These are phyloP conservation scores for Pinus albicaulis DNA, from an alignment of 75 land plant genomes.

Conservation along the genomic window DNA sequence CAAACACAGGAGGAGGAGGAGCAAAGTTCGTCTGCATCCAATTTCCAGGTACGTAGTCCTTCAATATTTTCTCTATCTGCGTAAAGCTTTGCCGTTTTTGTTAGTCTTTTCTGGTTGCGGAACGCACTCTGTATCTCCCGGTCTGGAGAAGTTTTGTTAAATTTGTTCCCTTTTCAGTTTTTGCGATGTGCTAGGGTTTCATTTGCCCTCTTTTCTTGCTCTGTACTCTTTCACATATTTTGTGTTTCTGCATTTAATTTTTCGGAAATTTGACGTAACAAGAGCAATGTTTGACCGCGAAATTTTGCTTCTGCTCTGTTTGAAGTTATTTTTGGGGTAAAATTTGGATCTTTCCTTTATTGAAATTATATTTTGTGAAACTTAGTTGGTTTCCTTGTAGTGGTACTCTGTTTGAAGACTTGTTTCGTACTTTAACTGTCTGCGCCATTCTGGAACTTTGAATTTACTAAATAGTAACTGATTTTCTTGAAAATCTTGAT, in stretches of 20 bases:
- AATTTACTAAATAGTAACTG: too few species aligned
- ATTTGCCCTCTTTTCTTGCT: constrained; percentile 3
- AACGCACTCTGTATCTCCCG: background rate
- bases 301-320: background rate
- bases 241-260: background rate
- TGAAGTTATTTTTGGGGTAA: background rate
- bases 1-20: constrained; percentile 2
- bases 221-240: background rate
- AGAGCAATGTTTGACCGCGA: background rate
- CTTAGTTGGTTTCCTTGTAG: background rate
- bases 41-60: background rate
- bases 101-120: background rate
- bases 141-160: background rate
- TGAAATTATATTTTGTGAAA: background rate
- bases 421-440: too few species aligned
- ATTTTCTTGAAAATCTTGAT: too few species aligned
- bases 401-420: background rate
- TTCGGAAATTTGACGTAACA: background rate
- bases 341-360: background rate
- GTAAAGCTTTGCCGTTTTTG: background rate
- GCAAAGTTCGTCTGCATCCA: background rate
- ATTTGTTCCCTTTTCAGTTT: background rate
- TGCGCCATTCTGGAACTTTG: too few species aligned
- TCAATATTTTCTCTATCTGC: background rate
- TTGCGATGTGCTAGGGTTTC: constrained; percentile 6